Base-by-base conservation (phyloP, 192 early-diverging fungal genomes). In the Podochytrium sp. region DNA sequence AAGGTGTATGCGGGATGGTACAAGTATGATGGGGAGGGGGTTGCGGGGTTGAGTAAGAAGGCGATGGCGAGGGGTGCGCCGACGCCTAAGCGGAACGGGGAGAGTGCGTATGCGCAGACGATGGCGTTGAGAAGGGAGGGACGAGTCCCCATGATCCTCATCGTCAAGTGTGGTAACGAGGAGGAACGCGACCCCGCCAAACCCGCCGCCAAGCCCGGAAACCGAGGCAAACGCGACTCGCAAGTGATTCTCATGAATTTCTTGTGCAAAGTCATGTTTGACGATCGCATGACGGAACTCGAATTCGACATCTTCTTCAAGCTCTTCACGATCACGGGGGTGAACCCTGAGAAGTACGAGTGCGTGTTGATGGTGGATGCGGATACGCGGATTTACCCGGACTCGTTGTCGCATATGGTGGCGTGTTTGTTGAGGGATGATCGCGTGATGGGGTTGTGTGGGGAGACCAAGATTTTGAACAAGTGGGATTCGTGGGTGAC, bases 241-340 rank as follows among this genome's bases (percentile, higher is more conserved):
- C 97, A 99, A 81, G 91, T 99, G 58, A 91, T 99, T 69, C 83
- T 99, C 60, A 96, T 99, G 94, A 89, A 88, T 59, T 97, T 97
- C 79, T 78, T 99, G 74, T 90, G 94, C 80, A 91, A 90, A 43
- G 82, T 87, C 30, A 90, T 84, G 37, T 86, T 92, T 83, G 90
- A 97, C 77, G 92, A 95, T 67, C 91, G 91, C 52, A 93, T 97
- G 92, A 89, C 86, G 1, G 87, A 92, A 39, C 83, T 97, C 32
- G 94, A 97, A 72, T 96, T 91, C 74, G 94, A 97, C 76, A 73
- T 98, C 61, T 98, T 96, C 83, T 87, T 90, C 73, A 95, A 92
- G 72, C 81, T 95, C 40, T 91, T 94, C 69, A 85, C 91, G 60
- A 72, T 98, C 65, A 93, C 92, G 90, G 92, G 93, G 34, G 90